These are phyloP conservation scores for Blastobotrys petasosporus DNA, from an alignment of 1,139 yeast species.

Conservation along the genomic window DNA sequence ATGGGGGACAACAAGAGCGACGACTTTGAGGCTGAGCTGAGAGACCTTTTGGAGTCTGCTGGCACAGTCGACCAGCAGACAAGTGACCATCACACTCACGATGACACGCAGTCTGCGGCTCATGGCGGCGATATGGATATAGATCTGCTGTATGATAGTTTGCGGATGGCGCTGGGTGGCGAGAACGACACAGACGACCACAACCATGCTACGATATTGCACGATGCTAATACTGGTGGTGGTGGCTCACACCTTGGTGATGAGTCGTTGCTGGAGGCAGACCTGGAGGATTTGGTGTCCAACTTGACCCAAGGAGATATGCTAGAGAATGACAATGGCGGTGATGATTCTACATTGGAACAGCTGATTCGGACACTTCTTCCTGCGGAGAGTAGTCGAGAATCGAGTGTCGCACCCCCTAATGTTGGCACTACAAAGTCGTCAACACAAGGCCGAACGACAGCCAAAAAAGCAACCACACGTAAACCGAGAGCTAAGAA, in stretches of 20 bases:
- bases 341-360: slow-evolving; percentile 36
- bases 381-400: slow-evolving; percentile 1
- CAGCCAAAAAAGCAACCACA: not conserved
- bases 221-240: not conserved
- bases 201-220: not conserved
- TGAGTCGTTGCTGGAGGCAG: too few species aligned
- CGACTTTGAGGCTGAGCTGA: not conserved
- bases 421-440: not conserved
- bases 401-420: not conserved
- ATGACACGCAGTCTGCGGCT: not conserved
- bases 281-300: too few species aligned
- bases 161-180: not conserved
- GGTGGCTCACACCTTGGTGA: too few species aligned
- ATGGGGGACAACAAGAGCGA: not conserved
- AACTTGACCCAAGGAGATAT: not conserved
- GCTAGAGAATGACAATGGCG: not conserved
- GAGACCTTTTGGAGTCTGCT: not conserved
- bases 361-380: slow-evolving; percentile 1
- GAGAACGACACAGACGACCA: not conserved
- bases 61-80: not conserved
- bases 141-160: not conserved
- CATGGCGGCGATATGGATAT: not conserved
- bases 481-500: not conserved
- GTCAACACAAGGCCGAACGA: not conserved
- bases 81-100: not conserved